Evolutionary conservation across 106 monocot genomes (phyloP), one percentile per base, ranked within the genome.

Genomic region (Platanthera zijinensis): DNA sequence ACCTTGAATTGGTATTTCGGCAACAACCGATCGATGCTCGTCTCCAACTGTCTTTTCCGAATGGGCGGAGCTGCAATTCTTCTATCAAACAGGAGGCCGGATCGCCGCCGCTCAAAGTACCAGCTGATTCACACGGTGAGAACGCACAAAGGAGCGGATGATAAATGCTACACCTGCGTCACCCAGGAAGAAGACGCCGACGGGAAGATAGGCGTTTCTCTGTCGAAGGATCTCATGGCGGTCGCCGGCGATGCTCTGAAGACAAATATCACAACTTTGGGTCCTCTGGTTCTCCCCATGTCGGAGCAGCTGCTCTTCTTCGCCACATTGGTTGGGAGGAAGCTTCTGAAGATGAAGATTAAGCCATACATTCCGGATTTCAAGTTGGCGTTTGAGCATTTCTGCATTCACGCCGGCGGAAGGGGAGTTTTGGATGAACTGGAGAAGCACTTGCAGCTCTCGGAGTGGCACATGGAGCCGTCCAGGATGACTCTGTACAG

Each of bases 231-330:
- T 48, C 83, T 92, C 18, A 92, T 92, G 92, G 83, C 75, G 3
- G 89, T 89, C 1, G 92, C 92, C 0, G 92, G 92, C 6, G 92
- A 90, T 51, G 87, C 90, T 50, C 71, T 90, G 48, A 90, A 84
- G 85, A 87, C 90, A 9, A 92, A 92, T 73, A 92, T 92, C 72
- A 92, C 88, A 4, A 92, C 88, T 9, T 51, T 88, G 75, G 88
- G 88, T 5, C 88, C 88, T 39, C 88, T 88, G 14, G 88, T 92
- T 12, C 56, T 92, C 30, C 92, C 92, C 50, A 83, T 89, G 83
- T 89, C 92, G 1, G 92, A 92, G 67, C 92, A 92, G 80, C 67
- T 92, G 48, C 84, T 89, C 48, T 92, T 92, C 83, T 88, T 92
- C 48, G 79, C 81, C 6, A 89, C 92, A n/a, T 75, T 92, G 62